phyloP scores from a whole-genome alignment of 495 filamentous ascomycete species.

The Cercophora samala region DNA sequence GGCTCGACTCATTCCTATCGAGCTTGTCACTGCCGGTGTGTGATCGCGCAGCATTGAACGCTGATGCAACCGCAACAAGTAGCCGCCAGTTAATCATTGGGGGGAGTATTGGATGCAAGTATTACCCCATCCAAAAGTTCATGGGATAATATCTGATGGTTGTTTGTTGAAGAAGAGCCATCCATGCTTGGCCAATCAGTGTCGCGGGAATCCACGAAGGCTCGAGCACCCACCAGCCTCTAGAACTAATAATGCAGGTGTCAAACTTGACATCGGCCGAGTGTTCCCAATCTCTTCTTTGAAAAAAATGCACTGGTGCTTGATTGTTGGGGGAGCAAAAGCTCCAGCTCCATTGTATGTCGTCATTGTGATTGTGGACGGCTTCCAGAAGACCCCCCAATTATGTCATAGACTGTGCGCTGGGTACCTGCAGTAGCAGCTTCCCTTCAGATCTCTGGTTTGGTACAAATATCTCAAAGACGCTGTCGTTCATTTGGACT shows the following conservation, averaged over 20 bases:
- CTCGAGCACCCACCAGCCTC: background rate
- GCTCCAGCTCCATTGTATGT: background rate
- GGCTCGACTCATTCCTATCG: background rate
- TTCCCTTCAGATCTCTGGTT: background rate
- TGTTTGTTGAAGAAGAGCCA: no score
- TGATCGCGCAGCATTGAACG: background rate
- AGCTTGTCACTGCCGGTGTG: background rate
- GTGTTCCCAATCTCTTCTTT: background rate
- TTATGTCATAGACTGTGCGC: conserved; percentile 8
- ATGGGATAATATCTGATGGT: no score
- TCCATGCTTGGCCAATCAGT: background rate
- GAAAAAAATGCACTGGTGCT: conserved; percentile 5
- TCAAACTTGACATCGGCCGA: background rate
- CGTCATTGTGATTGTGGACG: conserved; percentile 1
- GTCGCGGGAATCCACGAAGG: background rate
- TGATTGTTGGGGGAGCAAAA: background rate
- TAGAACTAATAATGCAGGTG: background rate
- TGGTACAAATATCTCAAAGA: background rate
- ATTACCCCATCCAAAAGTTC: background rate
- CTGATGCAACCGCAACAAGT: background rate
- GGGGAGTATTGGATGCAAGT: background rate
- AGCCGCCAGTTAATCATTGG: background rate
- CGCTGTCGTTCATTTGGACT: background rate
- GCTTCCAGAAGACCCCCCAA: background rate
- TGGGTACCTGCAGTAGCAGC: background rate